phyloP scores from a whole-genome alignment of 441 rosid species.

The Pelargonium citronellum region DNA sequence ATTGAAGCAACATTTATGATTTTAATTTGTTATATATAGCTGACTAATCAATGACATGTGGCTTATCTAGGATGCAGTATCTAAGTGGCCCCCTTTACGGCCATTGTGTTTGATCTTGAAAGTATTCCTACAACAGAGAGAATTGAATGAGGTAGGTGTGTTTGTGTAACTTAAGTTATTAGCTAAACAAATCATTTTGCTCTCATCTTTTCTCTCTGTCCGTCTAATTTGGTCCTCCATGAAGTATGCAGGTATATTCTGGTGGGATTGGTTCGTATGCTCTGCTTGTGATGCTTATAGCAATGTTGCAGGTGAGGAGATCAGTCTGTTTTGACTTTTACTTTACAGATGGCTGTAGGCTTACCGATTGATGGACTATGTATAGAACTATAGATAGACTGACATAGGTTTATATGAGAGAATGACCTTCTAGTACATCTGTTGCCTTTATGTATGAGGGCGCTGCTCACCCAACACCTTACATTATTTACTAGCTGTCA shows the following conservation, averaged over 20 bases:
- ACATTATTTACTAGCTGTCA: too few species aligned
- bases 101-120: slow-evolving; percentile 80
- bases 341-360: neutral
- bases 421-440: too few species aligned
- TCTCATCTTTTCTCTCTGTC: neutral
- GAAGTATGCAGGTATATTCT: slow-evolving; percentile 61
- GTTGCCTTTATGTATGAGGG: too few species aligned
- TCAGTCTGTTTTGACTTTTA: neutral
- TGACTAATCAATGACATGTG: neutral
- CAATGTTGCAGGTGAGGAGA: slow-evolving; percentile 56
- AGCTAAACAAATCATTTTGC: neutral
- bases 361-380: neutral
- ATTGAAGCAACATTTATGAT: neutral
- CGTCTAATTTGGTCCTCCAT: slow-evolving; percentile 24
- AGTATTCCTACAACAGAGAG: slow-evolving; percentile 91
- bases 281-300: slow-evolving; percentile 78
- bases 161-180: slow-evolving; percentile 10
- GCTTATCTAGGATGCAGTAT: slow-evolving; percentile 53
- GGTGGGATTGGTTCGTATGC: slow-evolving; percentile 95
- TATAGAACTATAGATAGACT: neutral
- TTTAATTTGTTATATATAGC: neutral
- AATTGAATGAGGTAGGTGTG: slow-evolving; percentile 67
- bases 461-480: too few species aligned
- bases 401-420: too few species aligned
- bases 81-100: slow-evolving; percentile 64